A percentile compares a stretch with the other conserved stretches of the same genome.
These are phyloP conservation scores for Trametes cingulata DNA, from an alignment of 768 basidiomycete genomes.

Conservation along the genomic window DNA sequence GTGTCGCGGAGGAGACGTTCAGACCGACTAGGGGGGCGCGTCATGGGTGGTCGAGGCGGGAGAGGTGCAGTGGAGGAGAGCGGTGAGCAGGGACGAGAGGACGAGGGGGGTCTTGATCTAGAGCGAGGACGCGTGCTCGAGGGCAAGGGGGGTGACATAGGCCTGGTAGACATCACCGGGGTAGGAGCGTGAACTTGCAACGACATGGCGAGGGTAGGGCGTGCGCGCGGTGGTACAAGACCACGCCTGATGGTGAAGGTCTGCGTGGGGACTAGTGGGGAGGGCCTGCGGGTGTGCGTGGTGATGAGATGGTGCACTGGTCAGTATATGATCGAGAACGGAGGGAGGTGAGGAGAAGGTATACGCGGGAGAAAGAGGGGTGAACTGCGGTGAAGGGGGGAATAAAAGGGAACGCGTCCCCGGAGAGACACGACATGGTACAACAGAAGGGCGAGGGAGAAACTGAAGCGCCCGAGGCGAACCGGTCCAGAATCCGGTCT, in stretches of 20 bases:
- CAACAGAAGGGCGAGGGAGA: constrained; percentile 12
- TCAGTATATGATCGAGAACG: constrained; percentile 17
- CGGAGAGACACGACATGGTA: constrained; percentile 14
- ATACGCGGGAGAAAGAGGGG: constrained; percentile 20
- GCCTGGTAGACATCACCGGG: constrained; percentile 28
- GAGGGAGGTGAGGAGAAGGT: constrained; percentile 12
- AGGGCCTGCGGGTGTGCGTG: constrained; percentile 21
- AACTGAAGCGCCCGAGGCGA: constrained; percentile 7
- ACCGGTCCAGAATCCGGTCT: constrained; percentile 21
- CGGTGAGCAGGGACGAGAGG: constrained; percentile 27
- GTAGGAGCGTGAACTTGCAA: constrained; percentile 35
- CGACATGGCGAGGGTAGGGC: constrained; percentile 41
- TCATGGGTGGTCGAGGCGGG: constrained; percentile 29
- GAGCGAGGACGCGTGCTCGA: constrained; percentile 22
- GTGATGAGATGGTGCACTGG: constrained; percentile 10
- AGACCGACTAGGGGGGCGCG: constrained; percentile 50
- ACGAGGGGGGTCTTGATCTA: constrained; percentile 23
- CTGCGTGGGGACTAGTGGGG: constrained; percentile 19
- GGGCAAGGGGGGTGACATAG: constrained; percentile 22
- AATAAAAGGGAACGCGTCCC: constrained; percentile 15
- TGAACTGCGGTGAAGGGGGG: constrained; percentile 19
- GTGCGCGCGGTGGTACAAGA: constrained; percentile 28
- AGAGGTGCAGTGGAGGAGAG: constrained; percentile 28
- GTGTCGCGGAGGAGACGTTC: constrained; percentile 59
- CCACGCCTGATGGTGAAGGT: constrained; percentile 25